A percentile compares a stretch with the other conserved stretches of the same genome.
Evolutionary conservation across 345 rosid species (phyloP).

Genomic region (Populus deltoides): DNA sequence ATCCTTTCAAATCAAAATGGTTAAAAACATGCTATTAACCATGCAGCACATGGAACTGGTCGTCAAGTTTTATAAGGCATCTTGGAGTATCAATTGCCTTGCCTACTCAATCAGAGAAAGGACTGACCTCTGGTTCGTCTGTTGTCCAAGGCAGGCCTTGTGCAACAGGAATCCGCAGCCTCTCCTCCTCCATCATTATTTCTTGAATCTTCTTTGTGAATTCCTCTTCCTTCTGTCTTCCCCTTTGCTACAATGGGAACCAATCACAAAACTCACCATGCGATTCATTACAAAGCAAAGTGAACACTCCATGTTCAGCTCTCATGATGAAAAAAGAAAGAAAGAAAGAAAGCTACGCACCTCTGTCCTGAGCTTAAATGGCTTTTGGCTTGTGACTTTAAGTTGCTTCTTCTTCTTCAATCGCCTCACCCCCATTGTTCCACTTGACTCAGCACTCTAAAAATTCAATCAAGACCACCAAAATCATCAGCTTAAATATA

Average conservation of each 20-base stretch:
- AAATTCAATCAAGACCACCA: slow-evolving; percentile 12
- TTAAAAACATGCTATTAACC: background rate
- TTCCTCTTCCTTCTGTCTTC: slow-evolving; percentile 80
- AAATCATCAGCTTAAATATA: background rate
- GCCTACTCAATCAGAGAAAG: background rate
- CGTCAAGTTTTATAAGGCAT: background rate
- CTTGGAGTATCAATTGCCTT: background rate
- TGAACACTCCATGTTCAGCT: background rate
- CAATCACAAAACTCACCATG: background rate
- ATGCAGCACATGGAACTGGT: background rate
- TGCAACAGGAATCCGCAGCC: slow-evolving; percentile 67
- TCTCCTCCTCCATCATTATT: slow-evolving; percentile 63
- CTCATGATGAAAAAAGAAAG: background rate
- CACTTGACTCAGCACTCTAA: slow-evolving; percentile 74
- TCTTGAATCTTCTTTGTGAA: slow-evolving; percentile 73
- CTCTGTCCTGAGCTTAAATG: slow-evolving; percentile 90
- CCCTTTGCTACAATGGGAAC: slow-evolving; percentile 62
- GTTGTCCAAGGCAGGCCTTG: slow-evolving; percentile 98
- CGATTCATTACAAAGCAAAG: background rate
- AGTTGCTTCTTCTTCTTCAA: slow-evolving; percentile 64
- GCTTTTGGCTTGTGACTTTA: slow-evolving; percentile 57
- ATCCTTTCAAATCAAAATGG: background rate
- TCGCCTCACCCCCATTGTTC: slow-evolving; percentile 53
- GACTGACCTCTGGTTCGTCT: slow-evolving; percentile 86
- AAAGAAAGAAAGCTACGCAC: slow-evolving; percentile 27